Base-by-base conservation (phyloP, 1,139 yeast genomes). In the Spathaspora jeffriesii region DNA sequence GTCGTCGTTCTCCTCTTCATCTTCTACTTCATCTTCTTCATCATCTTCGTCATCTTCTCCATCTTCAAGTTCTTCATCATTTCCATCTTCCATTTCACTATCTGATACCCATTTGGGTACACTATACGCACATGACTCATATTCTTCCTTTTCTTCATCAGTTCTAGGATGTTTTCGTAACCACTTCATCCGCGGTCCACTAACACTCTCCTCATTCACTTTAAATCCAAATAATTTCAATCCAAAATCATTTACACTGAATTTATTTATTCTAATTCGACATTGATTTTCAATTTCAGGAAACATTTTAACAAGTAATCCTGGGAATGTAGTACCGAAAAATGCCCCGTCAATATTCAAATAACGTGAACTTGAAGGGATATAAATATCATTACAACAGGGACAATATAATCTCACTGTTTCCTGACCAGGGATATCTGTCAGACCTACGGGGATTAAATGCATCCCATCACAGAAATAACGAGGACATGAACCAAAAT, bases 111-210 rank as follows among this genome's bases (percentile, higher is more conserved):
- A 40, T 23, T 44, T 47, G 1, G 88, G 87, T 22, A 82, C 67
- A 41, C 70, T 75, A 58, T 78, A 84, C 61, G 85, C 89, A 61
- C 93, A 87, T 42, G 67, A 70, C 11, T 79, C 76, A 54, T 72
- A 83, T 62, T 86, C 93, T 47, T 68, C 70, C 56, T 77, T 67
- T 57, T 87, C 90, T 43, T 71, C 80, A 10, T 68, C 71, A 1
- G 83, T 72, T 45, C 72, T 75, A 1, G 97, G 97, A 53, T 79
- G 75, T 65, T 82, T 82, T 56, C 98, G 81, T 52, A 93, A 73
- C 99, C 99, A 93, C 59, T 80, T 82, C 99, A 93, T 93, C 57
- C 98, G 77, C 11, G 96, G 95, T 0, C 99, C 99, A 43, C 88
- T 79, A 18, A 79, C 72, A 46, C 96, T 86, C 47, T 71, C 63